These are phyloP conservation scores for Chromera velia DNA, from an alignment of 73 alveolate genomes.

Conservation along the genomic window DNA sequence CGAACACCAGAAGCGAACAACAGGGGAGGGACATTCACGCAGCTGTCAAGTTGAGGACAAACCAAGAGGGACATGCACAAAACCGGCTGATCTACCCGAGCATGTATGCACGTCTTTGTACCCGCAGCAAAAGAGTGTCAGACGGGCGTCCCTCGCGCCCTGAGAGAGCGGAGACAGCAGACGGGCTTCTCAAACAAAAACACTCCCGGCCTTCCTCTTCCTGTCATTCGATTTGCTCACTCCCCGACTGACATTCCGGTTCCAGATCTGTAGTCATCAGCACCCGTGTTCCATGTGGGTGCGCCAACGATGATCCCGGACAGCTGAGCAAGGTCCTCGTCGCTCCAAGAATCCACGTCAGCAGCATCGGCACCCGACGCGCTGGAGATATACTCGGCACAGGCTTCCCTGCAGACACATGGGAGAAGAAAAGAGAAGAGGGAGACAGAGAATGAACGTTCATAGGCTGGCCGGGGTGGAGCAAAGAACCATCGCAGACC, in stretches of 20 bases:
- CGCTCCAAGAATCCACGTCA: conserved; percentile 1
- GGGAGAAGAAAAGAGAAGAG: too few species aligned
- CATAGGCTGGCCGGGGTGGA: neutral
- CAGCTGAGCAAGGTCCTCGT: conserved; percentile 9
- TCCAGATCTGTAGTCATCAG: conserved; percentile 31
- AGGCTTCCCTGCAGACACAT: too few species aligned
- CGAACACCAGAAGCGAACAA: neutral
- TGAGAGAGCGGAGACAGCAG: too few species aligned
- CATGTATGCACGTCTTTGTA: conserved; percentile 5
- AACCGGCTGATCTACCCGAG: neutral
- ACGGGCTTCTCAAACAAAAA: too few species aligned
- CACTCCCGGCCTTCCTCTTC: too few species aligned
- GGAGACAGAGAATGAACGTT: too few species aligned
- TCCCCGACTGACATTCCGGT: too few species aligned
- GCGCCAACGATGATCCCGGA: conserved; percentile 20
- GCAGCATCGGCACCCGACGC: conserved; percentile 15
- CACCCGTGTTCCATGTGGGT: conserved; percentile 36
- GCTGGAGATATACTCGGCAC: neutral
- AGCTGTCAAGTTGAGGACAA: too few species aligned
- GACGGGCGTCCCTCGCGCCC: too few species aligned
- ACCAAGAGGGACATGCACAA: neutral
- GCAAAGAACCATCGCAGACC: neutral
- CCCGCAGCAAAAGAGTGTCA: too few species aligned
- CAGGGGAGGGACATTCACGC: neutral
- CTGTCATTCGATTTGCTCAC: too few species aligned